Evolutionary conservation across 2,329 filamentous ascomycete species (phyloP), one percentile per base, ranked within the genome.

Genomic region (Neoascochyta sp.): DNA sequence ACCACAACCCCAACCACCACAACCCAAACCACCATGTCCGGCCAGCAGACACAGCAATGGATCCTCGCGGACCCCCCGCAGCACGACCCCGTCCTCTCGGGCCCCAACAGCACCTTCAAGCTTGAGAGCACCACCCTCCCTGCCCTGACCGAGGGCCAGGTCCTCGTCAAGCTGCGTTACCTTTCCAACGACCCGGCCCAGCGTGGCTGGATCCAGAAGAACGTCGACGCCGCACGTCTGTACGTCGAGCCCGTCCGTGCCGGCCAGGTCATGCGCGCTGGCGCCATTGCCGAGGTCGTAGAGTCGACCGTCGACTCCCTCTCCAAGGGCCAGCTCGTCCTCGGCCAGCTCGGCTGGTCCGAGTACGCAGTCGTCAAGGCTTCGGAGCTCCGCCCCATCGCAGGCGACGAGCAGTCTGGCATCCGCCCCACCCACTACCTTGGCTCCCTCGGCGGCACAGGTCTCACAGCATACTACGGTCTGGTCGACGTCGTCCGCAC

Each of bases 391-490:
- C 50, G 52, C 4, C 37, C 49, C n/a, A 32, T 63, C 7, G 45
- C 61, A 22, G 32, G 47, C 10, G 50, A 60, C 16, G 45, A 59
- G 21, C 45, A 43, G 16, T 38, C 48, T 3, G 65, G 63, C 4
- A 54, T 70, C 16, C 49, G 56, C 9, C 50, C 61, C 14, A 71
- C 67, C 13, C 64, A 69, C 34, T 71, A 66, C 42, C 49, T 73
- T 15, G 70, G 69, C 9, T 60, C 65, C 2, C 57, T 80, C 16
- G 67, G 67, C 5, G 46, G 50, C 7, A 58, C 65, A 2, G 81
- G 82, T 4, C 50, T 88, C 33, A 88, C 85, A 0, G 84, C 84
- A 2, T 89, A 86, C 66, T 81, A 84, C 42, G 84, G 85, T 15
- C 75, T 89, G 55, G 62, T 75, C 14, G 74, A 83, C 34, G 74